A percentile compares a stretch with the other conserved stretches of the same genome.
phyloP scores from a whole-genome alignment of 352 stramenopile genomes.

The Globisporangium heterothallicum region DNA sequence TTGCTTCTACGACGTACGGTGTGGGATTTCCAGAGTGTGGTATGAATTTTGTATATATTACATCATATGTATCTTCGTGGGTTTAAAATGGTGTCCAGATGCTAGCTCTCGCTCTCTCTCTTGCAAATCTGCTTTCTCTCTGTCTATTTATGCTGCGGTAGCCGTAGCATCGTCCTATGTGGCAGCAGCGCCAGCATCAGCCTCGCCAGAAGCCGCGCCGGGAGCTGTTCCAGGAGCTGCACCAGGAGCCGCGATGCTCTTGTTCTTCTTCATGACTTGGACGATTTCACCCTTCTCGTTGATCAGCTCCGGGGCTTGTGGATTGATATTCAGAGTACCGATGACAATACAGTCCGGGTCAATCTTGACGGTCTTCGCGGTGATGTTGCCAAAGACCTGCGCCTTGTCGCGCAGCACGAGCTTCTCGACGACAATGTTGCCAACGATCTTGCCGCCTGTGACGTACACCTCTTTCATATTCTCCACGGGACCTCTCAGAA shows the following conservation, averaged over 20 bases:
- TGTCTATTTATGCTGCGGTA: conserved; percentile 13
- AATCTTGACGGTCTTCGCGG: conserved; percentile 85
- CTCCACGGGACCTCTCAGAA: conserved; percentile 75
- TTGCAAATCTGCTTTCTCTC: conserved; percentile 14
- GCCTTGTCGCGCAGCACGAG: conserved; percentile 83
- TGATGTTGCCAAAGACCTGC: conserved; percentile 87
- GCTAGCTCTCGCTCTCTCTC: too few relatives aligned
- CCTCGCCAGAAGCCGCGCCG: too few relatives aligned
- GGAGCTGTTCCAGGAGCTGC: too few relatives aligned
- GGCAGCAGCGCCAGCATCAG: neutral
- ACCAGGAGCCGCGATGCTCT: too few relatives aligned
- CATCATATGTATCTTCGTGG: conserved; percentile 26
- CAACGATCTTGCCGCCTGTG: conserved; percentile 79
- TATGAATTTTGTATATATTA: conserved; percentile 49
- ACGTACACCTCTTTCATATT: conserved; percentile 88
- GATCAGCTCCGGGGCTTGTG: conserved; percentile 76
- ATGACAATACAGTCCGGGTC: conserved; percentile 85
- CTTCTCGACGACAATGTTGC: conserved; percentile 82
- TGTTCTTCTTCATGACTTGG: conserved; percentile 24
- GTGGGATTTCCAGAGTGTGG: neutral
- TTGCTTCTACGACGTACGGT: neutral
- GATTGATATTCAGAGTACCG: conserved; percentile 83
- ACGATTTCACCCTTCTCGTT: conserved; percentile 80
- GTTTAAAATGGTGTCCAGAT: too few relatives aligned
- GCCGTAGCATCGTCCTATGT: too few relatives aligned